Percentiles rank a stretch among this genome's conserved stretches.
Evolutionary conservation across 2,329 filamentous ascomycete genomes (phyloP).

Genomic region (Fusarium napiforme): DNA sequence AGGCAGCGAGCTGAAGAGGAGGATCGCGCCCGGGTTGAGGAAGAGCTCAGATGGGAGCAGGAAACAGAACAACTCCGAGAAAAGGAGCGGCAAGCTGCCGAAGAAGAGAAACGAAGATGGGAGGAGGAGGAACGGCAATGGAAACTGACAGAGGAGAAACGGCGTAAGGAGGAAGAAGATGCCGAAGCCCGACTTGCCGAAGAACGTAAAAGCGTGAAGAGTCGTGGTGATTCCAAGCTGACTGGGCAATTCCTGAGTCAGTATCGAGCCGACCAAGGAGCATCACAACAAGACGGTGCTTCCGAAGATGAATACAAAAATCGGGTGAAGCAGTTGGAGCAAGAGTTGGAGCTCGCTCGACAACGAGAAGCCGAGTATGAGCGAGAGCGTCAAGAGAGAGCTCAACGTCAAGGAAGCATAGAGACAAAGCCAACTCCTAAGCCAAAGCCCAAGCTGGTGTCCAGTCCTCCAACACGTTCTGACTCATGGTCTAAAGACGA

Average conservation of each 20-base stretch:
- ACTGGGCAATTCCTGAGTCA: constrained; percentile 88
- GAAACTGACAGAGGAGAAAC: constrained; percentile 79
- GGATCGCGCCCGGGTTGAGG: constrained; percentile 69
- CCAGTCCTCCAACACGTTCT: constrained; percentile 57
- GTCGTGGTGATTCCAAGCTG: constrained; percentile 73
- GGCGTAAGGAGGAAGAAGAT: constrained; percentile 77
- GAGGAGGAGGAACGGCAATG: constrained; percentile 81
- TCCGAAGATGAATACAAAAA: constrained; percentile 64
- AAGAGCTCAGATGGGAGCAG: constrained; percentile 74
- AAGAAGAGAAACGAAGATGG: constrained; percentile 78
- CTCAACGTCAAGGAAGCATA: constrained; percentile 44
- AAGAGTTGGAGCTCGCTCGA: constrained; percentile 71
- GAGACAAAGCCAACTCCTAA: constrained; percentile 39
- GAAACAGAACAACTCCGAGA: constrained; percentile 70
- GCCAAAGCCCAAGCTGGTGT: constrained; percentile 49
- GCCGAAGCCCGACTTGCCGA: constrained; percentile 73
- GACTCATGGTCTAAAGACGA: constrained; percentile 74
- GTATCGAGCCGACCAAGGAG: constrained; percentile 76
- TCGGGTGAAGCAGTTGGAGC: constrained; percentile 83
- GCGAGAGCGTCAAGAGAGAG: constrained; percentile 64
- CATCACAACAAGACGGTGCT: constrained; percentile 41
- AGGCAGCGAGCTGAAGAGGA: constrained; percentile 67
- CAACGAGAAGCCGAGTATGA: constrained; percentile 73
- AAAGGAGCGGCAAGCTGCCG: constrained; percentile 68
- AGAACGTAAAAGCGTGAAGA: constrained; percentile 72